Base-by-base conservation (phyloP, 2,329 filamentous ascomycete species). In the Microdochium bolleyi region DNA sequence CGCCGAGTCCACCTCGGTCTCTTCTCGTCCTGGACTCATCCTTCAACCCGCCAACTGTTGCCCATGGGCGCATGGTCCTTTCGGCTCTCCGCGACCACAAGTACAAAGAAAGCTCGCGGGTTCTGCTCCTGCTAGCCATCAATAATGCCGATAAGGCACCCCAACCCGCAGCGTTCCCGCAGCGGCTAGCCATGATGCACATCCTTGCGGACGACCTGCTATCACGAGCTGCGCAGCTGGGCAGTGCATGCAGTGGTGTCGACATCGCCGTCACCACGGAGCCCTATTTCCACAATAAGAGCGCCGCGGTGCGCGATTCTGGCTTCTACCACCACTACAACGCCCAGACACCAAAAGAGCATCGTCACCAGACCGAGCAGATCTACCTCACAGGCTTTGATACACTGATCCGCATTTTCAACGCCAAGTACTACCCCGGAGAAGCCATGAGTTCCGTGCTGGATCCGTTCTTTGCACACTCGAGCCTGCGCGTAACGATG, bases 221-320 rank as follows among this genome's bases (percentile, higher is more conserved):
- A 2, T 30, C 50, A n/a, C n/a, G 19, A 41, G 51, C 32, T 24
- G 41, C 5, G 10, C 32, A 16, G 37, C 37, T 11, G 44, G 41
- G 24, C 2, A 21, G 24, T 21, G 19, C 8, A 16, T 27, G 21
- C n/a, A 30, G 48, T 0, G 66, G 70, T 25, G 68, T 84, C 3
- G 88, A 92, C 58, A 77, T 92, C 37, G 87, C 77, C 1, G 75
- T 94, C 1, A 89, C 87, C 0, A 86, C 79, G 34, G 75, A 80
- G 60, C 85, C 88, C 0, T 91, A 85, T 64, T 94, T 92, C 61
- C 81, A 82, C 54, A 83, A 85, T 61, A 92, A 92, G 69, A 81
- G 82, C 8, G 58, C 62, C 13, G 82, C 80, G 1, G 82, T 92
- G 25, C 70, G 73, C 0, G 61, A 65, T 9, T 66, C 67, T 0